A percentile compares a stretch with the other conserved stretches of the same genome.
These are phyloP conservation scores for Candida dubliniensis DNA, from an alignment of 1,139 yeast species.

Conservation along the genomic window DNA sequence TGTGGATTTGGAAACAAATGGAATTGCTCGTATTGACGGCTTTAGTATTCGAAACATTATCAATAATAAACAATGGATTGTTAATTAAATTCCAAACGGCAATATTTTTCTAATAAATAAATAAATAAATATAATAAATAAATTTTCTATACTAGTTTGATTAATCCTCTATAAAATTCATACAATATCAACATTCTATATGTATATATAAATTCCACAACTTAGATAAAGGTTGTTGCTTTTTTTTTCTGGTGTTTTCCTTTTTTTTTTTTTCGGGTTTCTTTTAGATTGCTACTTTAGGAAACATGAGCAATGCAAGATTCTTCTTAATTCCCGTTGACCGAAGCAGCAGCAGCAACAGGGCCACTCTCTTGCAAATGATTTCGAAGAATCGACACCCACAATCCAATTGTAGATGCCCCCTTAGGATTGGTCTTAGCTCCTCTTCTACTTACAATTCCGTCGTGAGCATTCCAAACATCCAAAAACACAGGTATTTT, in stretches of 20 bases:
- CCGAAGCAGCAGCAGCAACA: not conserved
- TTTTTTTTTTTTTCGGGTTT: not conserved
- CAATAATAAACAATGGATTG: not conserved
- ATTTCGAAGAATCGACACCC: conserved; percentile 47
- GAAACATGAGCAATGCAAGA: not conserved
- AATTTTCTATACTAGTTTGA: no score
- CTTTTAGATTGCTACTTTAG: not conserved
- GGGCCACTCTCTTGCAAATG: conserved; percentile 21
- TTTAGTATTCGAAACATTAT: conserved; percentile 1
- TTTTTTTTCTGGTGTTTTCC: not conserved
- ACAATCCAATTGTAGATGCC: conserved; percentile 51
- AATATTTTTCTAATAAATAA: not conserved
- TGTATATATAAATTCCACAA: no score
- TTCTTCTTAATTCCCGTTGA: not conserved
- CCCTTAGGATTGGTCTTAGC: conserved; percentile 54
- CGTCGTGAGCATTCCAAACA: conserved; percentile 71
- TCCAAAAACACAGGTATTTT: conserved; percentile 66
- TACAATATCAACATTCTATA: no score
- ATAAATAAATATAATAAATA: not conserved
- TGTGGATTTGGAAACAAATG: not conserved
- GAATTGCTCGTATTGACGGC: not conserved
- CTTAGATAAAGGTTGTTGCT: not conserved
- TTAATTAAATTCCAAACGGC: not conserved
- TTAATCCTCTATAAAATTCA: no score
- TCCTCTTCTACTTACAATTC: conserved; percentile 69